phyloP scores from a whole-genome alignment of 2,329 filamentous ascomycete genomes.

The Biscogniauxia mediterranea region DNA sequence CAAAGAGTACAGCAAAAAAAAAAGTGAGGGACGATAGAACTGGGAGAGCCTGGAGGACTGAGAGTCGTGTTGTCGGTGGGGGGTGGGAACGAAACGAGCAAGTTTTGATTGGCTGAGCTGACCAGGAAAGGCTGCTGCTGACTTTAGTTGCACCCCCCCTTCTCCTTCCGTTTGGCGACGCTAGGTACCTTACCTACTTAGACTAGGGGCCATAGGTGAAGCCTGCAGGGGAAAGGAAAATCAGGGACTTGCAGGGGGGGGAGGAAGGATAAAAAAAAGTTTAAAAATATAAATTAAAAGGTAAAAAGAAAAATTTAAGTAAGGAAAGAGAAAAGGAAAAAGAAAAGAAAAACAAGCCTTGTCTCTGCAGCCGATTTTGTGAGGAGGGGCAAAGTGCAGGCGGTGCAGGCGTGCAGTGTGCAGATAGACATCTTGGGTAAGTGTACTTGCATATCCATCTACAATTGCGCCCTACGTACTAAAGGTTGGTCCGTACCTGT shows the following conservation, averaged over 20 bases:
- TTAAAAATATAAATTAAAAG: no score
- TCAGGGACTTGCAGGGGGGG: neutral
- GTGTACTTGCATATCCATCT: no score
- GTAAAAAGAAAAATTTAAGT: no score
- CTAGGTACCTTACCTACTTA: no score
- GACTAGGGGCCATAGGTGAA: neutral
- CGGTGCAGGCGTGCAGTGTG: no score
- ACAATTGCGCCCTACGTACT: no score
- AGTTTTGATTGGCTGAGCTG: slow-evolving; percentile 44
- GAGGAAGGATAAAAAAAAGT: no score
- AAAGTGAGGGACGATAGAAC: slow-evolving; percentile 20
- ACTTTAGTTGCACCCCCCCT: neutral
- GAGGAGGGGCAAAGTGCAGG: neutral
- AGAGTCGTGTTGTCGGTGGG: slow-evolving; percentile 28
- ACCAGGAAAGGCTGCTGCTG: slow-evolving; percentile 25
- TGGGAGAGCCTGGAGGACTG: slow-evolving; percentile 11
- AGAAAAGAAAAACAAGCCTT: neutral
- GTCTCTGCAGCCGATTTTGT: neutral
- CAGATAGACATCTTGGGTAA: no score
- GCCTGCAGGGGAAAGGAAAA: neutral
- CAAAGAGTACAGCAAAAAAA: slow-evolving; percentile 3
- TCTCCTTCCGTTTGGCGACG: neutral
- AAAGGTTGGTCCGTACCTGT: no score
- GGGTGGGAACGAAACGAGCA: slow-evolving; percentile 37
- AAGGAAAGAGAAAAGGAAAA: no score